Percentiles rank a stretch among this genome's conserved stretches.
Conservation (phyloP, 1,284 basidiomycete species). For the Apiotrichum laibachii region DNA sequence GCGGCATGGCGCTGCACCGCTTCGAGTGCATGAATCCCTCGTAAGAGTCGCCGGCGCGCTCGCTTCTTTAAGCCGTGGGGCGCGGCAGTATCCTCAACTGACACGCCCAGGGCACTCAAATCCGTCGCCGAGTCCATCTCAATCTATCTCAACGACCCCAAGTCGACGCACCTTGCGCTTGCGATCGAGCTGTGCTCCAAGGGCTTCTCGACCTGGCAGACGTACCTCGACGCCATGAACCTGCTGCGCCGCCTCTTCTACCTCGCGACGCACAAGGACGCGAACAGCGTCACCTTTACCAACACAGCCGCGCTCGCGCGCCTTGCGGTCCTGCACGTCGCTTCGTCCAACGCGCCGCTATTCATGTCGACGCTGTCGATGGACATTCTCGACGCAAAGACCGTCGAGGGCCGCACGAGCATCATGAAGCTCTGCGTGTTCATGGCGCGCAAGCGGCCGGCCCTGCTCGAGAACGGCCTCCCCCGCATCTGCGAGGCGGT, state of each 20-base stretch:
- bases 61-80: no score
- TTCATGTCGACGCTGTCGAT: constrained; percentile 94
- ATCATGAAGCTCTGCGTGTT: constrained; percentile 93
- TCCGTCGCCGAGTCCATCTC: constrained; percentile 80
- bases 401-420: constrained; percentile 74
- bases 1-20: constrained; percentile 76
- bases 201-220: constrained; percentile 90
- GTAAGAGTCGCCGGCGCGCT: constrained; percentile 51
- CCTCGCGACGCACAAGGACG: constrained; percentile 76
- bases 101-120: constrained; percentile 3
- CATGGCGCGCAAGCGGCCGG: constrained; percentile 86
- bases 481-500: constrained; percentile 90
- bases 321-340: constrained; percentile 77
- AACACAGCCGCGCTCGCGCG: constrained; percentile 59
- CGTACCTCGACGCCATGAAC: constrained; percentile 86
- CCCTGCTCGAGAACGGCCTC: constrained; percentile 79
- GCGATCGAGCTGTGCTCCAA: constrained; percentile 86
- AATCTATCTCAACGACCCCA: constrained; percentile 69
- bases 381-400: constrained; percentile 80
- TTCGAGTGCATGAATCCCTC: constrained; percentile 70
- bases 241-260: constrained; percentile 81
- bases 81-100: no score
- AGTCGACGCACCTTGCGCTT: constrained; percentile 63
- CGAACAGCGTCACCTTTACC: constrained; percentile 27
- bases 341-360: constrained; percentile 75